These are phyloP conservation scores for Solanum clarkiae DNA, from an alignment of 257 asterid genomes.

Conservation along the genomic window DNA sequence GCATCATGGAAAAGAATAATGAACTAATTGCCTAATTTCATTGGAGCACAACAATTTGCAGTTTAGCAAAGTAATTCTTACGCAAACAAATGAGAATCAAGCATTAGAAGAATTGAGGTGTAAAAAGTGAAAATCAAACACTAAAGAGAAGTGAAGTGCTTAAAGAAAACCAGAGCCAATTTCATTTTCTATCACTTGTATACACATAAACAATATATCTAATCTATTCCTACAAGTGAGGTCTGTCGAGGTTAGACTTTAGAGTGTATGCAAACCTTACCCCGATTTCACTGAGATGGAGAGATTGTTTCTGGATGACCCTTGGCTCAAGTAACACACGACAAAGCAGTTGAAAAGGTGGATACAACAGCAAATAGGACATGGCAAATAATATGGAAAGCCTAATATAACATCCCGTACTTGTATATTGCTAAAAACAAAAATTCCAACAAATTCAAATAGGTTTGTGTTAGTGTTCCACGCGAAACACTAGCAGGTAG, in stretches of 20 bases:
- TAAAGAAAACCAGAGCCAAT: neutral
- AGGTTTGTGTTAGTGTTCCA: neutral
- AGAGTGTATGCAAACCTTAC: neutral
- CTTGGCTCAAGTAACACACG: neutral
- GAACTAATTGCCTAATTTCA: neutral
- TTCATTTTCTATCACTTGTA: neutral
- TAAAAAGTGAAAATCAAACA: neutral
- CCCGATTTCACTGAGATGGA: neutral
- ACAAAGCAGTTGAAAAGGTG: neutral
- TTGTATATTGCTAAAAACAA: neutral
- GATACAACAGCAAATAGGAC: neutral
- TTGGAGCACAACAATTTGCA: neutral
- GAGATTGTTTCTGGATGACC: neutral
- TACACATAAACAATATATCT: neutral
- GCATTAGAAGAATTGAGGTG: neutral
- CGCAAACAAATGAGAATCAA: neutral
- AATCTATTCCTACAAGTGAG: neutral
- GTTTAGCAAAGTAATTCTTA: neutral
- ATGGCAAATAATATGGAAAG: neutral
- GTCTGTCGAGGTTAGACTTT: neutral
- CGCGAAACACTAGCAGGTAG: neutral
- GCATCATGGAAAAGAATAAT: neutral
- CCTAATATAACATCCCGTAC: neutral
- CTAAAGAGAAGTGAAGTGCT: neutral
- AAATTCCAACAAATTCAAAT: neutral